Evolutionary conservation across 164 flowering plant species (phyloP).

Genomic region (Brasenia schreberi): DNA sequence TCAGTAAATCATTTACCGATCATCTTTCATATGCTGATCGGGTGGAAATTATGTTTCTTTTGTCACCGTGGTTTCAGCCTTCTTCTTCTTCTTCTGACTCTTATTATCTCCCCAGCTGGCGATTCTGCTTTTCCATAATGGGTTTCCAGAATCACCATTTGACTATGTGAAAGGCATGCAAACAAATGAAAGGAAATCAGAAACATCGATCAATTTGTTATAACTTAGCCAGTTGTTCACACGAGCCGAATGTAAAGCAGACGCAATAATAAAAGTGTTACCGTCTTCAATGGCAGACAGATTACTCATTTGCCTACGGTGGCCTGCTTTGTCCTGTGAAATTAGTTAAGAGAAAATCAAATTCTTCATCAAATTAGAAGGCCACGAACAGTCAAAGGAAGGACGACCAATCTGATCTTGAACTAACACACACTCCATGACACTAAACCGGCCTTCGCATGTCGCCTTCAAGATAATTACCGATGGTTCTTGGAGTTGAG

Average conservation of each 20-base stretch:
- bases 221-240: no score
- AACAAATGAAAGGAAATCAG: background rate
- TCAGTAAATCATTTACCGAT: constrained; percentile 26
- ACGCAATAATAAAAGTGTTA: constrained; percentile 13
- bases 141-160: constrained; percentile 69
- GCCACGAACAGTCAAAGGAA: no score
- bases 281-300: constrained; percentile 81
- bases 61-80: constrained; percentile 22
- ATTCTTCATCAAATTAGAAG: no score
- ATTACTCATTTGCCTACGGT: constrained; percentile 68
- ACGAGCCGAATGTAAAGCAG: background rate
- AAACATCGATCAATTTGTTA: no score
- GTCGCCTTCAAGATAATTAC: constrained; percentile 12
- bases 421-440: no score
- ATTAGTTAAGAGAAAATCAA: background rate
- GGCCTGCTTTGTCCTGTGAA: constrained; percentile 49
- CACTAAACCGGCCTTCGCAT: no score
- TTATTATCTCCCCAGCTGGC: constrained; percentile 95
- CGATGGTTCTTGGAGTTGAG: constrained; percentile 36
- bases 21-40: constrained; percentile 79
- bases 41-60: constrained; percentile 47
- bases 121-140: constrained; percentile 92
- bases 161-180: constrained; percentile 32
- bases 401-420: no score
- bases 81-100: constrained; percentile 49